Evolutionary conservation across 2,329 filamentous ascomycete genomes (phyloP), one percentile per base, ranked within the genome.

Genomic region (Cordyceps fumosorosea): DNA sequence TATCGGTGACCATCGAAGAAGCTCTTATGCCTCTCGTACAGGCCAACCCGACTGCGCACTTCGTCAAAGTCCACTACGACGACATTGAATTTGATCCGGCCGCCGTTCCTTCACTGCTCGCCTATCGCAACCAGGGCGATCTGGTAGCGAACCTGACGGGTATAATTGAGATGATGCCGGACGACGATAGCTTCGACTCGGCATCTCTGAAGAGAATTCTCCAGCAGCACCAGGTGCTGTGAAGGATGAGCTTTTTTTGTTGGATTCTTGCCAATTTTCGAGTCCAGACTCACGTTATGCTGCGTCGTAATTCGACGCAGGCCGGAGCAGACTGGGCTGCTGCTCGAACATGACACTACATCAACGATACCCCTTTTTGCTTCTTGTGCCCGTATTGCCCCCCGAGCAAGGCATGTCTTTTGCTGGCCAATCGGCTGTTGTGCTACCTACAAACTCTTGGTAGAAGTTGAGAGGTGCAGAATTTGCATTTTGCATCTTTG

Each of bases 1-100:
- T 93, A 66, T 96, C 90, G 53, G 79, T 83, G 48, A 83, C 91
- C 62, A 88, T 97, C 64, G 91, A 96, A 73, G 82, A 86, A 47
- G 92, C 89, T 57, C 81, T 99, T 68, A 77, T 81, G 58, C 88
- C 89, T 1, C 81, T 98, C 32, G 91, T 96, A 48, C 80, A 82
- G 65, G 80, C 84, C 64, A 81, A 96, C 71, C 81, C 85, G 24
- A 83, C 86, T 11, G 84, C 90, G 40, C 91, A 90, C 71, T 98
- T 99, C 72, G 84, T 98, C 77, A 96, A 93, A 77, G 84, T 98
- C 54, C 88, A 96, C 75, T 91, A 91, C 72, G 87, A 90, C 65
- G 93, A 96, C 63, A 96, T 96, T 44, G 93, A 98, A 73, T 96
- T 98, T 80, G 91, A 97, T 73, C 86, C 89, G 63, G 89, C 92